Evolutionary conservation across 129 eudicot genomes (phyloP).

Genomic region (Artemisia argyi): DNA sequence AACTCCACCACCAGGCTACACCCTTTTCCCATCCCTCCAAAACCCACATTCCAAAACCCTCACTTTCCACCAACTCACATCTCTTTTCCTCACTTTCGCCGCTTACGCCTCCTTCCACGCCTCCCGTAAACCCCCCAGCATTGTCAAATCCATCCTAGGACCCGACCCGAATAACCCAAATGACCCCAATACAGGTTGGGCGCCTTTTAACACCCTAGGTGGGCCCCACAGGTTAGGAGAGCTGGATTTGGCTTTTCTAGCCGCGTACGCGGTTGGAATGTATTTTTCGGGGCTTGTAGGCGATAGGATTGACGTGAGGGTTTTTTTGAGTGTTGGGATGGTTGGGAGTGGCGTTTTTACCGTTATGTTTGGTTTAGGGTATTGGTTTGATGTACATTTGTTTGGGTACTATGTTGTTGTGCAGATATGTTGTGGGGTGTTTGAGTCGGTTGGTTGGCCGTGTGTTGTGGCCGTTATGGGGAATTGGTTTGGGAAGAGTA

Average conservation of each 20-base stretch:
- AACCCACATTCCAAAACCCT: constrained; percentile 49
- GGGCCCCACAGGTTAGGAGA: constrained; percentile 94
- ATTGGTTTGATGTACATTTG: constrained; percentile 64
- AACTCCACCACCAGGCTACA: constrained; percentile 60
- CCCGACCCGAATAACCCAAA: constrained; percentile 42
- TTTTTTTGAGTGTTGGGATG: constrained; percentile 78
- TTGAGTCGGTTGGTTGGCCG: constrained; percentile 97
- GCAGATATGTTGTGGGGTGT: constrained; percentile 74
- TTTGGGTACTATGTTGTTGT: constrained; percentile 49
- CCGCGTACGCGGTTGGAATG: constrained; percentile 87
- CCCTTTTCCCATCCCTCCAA: constrained; percentile 47
- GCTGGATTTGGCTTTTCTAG: constrained; percentile 85
- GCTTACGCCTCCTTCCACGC: constrained; percentile 98
- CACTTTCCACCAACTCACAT: constrained; percentile 62
- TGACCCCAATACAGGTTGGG: constrained; percentile 60
- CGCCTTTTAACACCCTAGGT: constrained; percentile 72
- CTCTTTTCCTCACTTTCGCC: constrained; percentile 70
- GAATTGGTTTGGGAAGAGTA: constrained; percentile 83
- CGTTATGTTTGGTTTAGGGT: constrained; percentile 74
- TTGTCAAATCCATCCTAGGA: constrained; percentile 70
- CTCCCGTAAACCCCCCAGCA: constrained; percentile 97
- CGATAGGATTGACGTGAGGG: constrained; percentile 70
- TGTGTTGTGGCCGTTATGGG: constrained; percentile 97
- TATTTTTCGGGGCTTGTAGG: constrained; percentile 86
- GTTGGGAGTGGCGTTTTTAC: constrained; percentile 75